phyloP scores from a whole-genome alignment of 768 basidiomycete species.

The Rhodotorula graminis region DNA sequence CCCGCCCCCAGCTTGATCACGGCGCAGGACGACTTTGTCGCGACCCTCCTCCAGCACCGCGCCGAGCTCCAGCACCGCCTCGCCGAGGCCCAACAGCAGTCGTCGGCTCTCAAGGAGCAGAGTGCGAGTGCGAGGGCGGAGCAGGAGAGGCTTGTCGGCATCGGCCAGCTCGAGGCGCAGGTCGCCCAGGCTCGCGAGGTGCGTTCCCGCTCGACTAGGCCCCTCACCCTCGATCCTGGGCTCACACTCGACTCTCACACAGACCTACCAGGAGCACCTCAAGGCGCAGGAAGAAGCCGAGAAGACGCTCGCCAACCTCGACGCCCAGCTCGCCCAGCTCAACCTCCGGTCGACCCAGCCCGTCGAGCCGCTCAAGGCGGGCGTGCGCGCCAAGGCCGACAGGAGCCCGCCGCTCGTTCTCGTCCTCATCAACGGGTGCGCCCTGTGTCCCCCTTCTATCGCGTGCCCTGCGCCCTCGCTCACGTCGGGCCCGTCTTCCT shows the following conservation, averaged over 20 bases:
- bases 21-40: background rate
- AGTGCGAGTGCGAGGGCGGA: no score
- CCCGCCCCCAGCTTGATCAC: background rate
- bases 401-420: background rate
- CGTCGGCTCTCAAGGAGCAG: no score
- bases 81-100: background rate
- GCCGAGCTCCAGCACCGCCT: background rate
- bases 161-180: no score
- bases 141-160: no score
- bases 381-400: background rate
- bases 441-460: background rate
- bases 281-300: background rate
- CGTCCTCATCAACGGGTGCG: constrained; percentile 1
- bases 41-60: background rate
- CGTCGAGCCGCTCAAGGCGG: background rate
- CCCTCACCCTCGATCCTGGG: no score
- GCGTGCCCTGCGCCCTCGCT: fast-evolving
- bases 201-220: background rate
- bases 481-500: background rate
- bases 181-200: no score
- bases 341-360: background rate
- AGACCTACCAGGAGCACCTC: background rate
- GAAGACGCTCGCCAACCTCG: background rate
- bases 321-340: background rate
- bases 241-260: background rate